Conservation (phyloP, 129 eudicot genomes). For the Chrysanthemum makinoi region DNA sequence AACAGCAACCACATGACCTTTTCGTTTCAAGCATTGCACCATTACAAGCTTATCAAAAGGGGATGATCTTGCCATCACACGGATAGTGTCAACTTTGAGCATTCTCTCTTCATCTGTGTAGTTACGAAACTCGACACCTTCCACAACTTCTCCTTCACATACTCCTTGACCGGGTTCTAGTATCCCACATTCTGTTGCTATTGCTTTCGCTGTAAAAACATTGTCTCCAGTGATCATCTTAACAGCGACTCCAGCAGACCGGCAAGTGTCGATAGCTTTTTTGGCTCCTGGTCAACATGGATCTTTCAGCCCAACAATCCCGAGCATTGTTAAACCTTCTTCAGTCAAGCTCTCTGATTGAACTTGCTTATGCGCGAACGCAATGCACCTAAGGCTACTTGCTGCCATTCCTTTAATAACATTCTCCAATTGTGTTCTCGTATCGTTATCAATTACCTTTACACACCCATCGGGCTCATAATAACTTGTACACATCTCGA, state of each 20-base stretch:
- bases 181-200: conserved; percentile 88
- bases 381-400: conserved; percentile 85
- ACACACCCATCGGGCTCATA: conserved; percentile 40
- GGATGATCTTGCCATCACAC: conserved; percentile 91
- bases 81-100: conserved; percentile 48
- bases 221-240: conserved; percentile 96
- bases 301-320: conserved; percentile 78
- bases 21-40: conserved; percentile 76
- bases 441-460: conserved; percentile 29
- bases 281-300: conserved; percentile 77
- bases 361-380: conserved; percentile 62
- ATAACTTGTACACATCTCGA: conserved; percentile 64
- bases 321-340: conserved; percentile 56
- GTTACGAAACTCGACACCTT: conserved; percentile 69
- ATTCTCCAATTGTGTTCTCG: conserved; percentile 48
- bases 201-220: conserved; percentile 87
- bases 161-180: conserved; percentile 42
- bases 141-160: conserved; percentile 57
- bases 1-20: conserved; percentile 88
- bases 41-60: conserved; percentile 83
- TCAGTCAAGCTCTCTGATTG: conserved; percentile 32
- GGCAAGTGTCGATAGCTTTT: conserved; percentile 69
- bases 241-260: conserved; percentile 65
- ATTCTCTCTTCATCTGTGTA: conserved; percentile 59
- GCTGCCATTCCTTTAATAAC: conserved; percentile 92